Base-by-base conservation (phyloP, 352 stramenopile species). In the Phytophthora macrochlamydospora region DNA sequence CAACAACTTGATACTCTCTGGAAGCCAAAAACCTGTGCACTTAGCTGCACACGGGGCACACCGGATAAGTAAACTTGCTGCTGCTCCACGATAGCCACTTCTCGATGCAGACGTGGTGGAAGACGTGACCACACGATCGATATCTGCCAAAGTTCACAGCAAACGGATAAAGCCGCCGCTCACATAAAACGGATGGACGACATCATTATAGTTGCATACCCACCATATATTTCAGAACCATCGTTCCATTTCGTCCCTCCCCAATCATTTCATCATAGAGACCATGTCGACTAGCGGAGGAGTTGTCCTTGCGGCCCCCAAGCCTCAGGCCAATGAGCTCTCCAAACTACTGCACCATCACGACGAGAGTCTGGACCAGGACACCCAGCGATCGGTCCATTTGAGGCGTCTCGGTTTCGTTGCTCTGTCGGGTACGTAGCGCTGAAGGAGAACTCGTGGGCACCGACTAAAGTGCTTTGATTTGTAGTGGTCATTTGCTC, bases 401-500 rank as follows among this genome's bases (percentile, higher is more conserved):
- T 28, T 43, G 12, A 55, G 35, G 9, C 31, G 31, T 28, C 31
- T 43, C 4, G 31, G 49, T 7, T 38, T 55, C 31, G 29, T 55
- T 4, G 49, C 49, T 55, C 35, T 55, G 4, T 55, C 4, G 4
- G 49, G 35, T 55, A 24, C 18, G 18, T 24, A 24, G 18, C 18
- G 18, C 18, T 24, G 18, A 24, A 24, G 18, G 18, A 24, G 18
- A 24, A 24, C 18, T 24, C 18, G 18, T 24, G 18, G 18, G 18
- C 18, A 24, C 18, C 18, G 18, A 24, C 18, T 24, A 24, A 24
- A 24, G 8, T 14, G 38, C 2, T 45, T 9, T 45, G 13, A 3
- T 45, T 12, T 49, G 13, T 33, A 62, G 56, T 54, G n/a, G 56
- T 62, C 31, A 56, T 62, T 33, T 62, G 56, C 37, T 18, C 56